These are phyloP conservation scores for Botrytis aclada DNA, from an alignment of 2,329 filamentous ascomycete genomes.

Conservation along the genomic window DNA sequence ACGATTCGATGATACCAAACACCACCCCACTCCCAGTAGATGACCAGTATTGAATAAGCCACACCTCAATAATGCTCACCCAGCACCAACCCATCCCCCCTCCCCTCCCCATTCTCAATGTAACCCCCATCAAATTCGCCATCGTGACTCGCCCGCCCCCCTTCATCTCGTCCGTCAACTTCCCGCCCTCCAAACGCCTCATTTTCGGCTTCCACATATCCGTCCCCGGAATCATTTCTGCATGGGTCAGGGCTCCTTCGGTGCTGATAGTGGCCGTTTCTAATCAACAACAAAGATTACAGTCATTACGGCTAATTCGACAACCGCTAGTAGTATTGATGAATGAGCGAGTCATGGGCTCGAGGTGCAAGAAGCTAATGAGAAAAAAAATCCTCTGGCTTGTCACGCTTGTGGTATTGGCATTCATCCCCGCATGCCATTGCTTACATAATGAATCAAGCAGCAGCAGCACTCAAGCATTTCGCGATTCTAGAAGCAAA, in stretches of 20 bases:
- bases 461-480: not conserved
- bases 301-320: not conserved
- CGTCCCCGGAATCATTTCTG: not conserved
- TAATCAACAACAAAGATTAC: not conserved
- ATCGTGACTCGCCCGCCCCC: not conserved
- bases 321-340: not conserved
- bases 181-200: not conserved
- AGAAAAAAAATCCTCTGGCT: not conserved
- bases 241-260: not conserved
- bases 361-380: not conserved
- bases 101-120: not conserved
- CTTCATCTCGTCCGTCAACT: not conserved
- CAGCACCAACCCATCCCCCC: not conserved
- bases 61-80: not conserved
- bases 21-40: not conserved
- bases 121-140: not conserved
- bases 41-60: not conserved
- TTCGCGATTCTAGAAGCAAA: not conserved
- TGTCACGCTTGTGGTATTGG: not conserved
- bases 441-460: not conserved
- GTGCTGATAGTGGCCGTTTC: slow-evolving; percentile 10
- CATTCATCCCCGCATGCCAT: not conserved
- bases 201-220: not conserved
- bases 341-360: not conserved
- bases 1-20: not conserved